Evolutionary conservation across 164 flowering plant species (phyloP), one percentile per base, ranked within the genome.

Genomic region (Kingdonia uniflora): DNA sequence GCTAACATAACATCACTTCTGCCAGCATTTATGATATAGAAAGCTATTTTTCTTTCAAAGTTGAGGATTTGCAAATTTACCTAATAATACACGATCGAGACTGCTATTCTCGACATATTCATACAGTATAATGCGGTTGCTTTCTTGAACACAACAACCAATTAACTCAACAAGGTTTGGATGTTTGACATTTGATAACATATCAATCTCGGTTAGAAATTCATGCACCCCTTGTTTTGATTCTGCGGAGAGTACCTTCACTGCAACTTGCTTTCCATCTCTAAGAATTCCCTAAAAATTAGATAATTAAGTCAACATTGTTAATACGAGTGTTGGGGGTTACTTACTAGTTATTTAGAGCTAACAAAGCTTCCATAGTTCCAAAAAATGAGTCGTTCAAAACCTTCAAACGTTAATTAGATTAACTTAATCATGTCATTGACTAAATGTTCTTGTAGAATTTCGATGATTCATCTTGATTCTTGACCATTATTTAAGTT

Each of bases 151-250:
- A 65, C 88, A 82, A 65, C 84, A 82, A 1, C 94, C 94, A 50
- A 80, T 46, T 66, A 85, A 59, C 65, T 77, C 80, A 68, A 85
- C 88, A 51, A 85, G 86, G 62, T 82, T 78, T 26, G 77, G 83
- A 65, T 85, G 88, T 70, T 53, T 78, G 59, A 82, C 82, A 74
- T 72, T 79, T 49, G 88, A 61, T 49, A 80, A 59, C 19, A 76
- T 69, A 13, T 75, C 75, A 51, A 85, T 82, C 70, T 85, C 94
- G 19, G 78, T 67, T 53, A 82, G 59, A 71, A 85, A 82, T 71
- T 85, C 88, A 44, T 71, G 76, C 45, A 58, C 65, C 19, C 94
- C 94, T 61, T 85, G 94, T 69, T 68, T 82, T 58, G 94, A 85
- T 39, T 67, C 71, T 22, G 77, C 79, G 61, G 86, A 70, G 49